Conservation (phyloP, 2,329 filamentous ascomycete genomes). For the Reticulascus tulasneorum region DNA sequence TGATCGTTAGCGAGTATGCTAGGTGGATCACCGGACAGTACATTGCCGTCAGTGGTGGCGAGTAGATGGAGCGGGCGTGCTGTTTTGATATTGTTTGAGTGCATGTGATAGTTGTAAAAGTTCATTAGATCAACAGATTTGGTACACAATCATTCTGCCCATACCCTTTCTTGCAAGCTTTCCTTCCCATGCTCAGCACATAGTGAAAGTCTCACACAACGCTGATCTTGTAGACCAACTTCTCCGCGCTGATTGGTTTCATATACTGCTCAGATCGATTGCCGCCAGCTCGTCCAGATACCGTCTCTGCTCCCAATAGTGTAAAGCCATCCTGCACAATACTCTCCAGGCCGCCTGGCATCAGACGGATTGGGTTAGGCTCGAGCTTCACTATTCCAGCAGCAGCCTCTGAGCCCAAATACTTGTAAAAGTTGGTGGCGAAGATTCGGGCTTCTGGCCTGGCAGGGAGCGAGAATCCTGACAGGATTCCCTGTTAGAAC, state of each 20-base stretch:
- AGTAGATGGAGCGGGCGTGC: too few relatives aligned
- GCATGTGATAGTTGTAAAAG: too few relatives aligned
- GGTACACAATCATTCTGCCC: too few relatives aligned
- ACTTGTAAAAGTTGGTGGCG: constrained; percentile 31
- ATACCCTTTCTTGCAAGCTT: too few relatives aligned
- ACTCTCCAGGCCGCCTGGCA: constrained; percentile 25
- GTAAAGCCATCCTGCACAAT: constrained; percentile 23
- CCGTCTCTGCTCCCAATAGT: constrained; percentile 18
- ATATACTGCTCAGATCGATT: constrained; percentile 27
- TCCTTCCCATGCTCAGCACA: too few relatives aligned
- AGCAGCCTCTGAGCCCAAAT: constrained; percentile 19
- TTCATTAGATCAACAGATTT: too few relatives aligned
- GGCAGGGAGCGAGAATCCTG: constrained; percentile 8
- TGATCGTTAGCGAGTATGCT: constrained; percentile 24
- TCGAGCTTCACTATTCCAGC: constrained; percentile 11
- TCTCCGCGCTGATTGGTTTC: constrained; percentile 35
- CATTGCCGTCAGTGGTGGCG: constrained; percentile 32
- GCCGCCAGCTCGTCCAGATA: constrained; percentile 18
- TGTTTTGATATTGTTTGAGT: too few relatives aligned
- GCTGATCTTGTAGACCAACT: constrained; percentile 27
- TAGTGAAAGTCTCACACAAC: too few relatives aligned
- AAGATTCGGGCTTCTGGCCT: constrained; percentile 21
- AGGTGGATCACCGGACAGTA: constrained; percentile 40
- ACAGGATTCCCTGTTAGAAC: too few relatives aligned
- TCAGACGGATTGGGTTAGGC: constrained; percentile 25